Evolutionary conservation across 2,329 filamentous ascomycete genomes (phyloP).

Genomic region (Trichoderma gracile): DNA sequence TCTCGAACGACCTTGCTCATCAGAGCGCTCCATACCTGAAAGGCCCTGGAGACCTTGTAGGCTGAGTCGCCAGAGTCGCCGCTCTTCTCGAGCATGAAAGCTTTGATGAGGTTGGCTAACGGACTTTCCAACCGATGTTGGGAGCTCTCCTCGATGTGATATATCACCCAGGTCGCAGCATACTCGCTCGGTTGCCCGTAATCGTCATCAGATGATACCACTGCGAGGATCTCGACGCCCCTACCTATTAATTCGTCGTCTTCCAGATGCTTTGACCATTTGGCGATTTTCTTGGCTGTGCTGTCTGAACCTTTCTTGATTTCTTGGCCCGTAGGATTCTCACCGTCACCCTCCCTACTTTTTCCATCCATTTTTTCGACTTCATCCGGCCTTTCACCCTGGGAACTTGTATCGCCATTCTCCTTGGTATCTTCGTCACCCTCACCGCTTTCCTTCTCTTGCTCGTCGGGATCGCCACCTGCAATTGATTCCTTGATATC

Average conservation of each 20-base stretch:
- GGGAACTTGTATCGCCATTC: not conserved
- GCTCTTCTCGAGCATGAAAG: constrained; percentile 3
- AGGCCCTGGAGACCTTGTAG: constrained; percentile 2
- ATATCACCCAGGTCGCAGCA: not conserved
- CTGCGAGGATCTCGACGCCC: not conserved
- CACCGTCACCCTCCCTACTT: not conserved
- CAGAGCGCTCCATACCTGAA: constrained; percentile 10
- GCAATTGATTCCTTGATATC: too few relatives aligned
- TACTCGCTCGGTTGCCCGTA: constrained; percentile 6
- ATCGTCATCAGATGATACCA: constrained; percentile 11
- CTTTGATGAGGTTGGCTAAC: not conserved
- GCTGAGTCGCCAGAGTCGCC: not conserved
- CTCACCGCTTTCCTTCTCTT: not conserved
- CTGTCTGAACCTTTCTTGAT: not conserved
- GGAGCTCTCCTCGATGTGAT: constrained; percentile 7
- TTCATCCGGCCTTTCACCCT: not conserved
- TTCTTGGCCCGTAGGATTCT: not conserved
- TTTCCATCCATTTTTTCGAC: not conserved
- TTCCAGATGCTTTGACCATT: not conserved
- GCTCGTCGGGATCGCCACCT: not conserved
- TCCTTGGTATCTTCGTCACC: not conserved
- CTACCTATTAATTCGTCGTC: not conserved
- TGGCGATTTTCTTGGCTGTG: not conserved
- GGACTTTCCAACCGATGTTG: constrained; percentile 1
- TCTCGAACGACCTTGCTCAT: not conserved